Base-by-base conservation (phyloP, 1,284 basidiomycete genomes). In the Rhizoctonia solani region DNA sequence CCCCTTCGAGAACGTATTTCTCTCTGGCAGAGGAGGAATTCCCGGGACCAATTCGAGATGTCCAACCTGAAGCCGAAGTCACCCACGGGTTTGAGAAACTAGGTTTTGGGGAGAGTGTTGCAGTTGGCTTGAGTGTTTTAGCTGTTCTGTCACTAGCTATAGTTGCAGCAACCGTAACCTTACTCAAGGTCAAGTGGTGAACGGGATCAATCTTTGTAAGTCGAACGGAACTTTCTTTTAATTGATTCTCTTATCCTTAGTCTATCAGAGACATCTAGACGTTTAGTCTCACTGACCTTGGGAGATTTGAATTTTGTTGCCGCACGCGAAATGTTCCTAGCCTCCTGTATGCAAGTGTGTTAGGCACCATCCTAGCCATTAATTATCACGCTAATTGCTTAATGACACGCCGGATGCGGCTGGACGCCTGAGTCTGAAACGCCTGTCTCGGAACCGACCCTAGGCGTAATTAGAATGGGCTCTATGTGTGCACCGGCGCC, bases 1-100 rank as follows among this genome's bases (percentile, higher is more conserved):
- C 59, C 5, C 59, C 49, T 13, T 63, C 59, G 23, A 47, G 39
- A 14, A 63, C 59, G 9, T 63, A 63, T 21, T 63, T 50, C 27
- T 63, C 59, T 6, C 34, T 63, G 1, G 47, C 59, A 1, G 59
- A 32, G 2, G 54, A 56, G 16, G 54, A 46, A 23, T 56, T 56
- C 30, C 39, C 42, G 8, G 54, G 54, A 11, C 37, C 37, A 5
- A 3, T 19, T 23, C 16, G 53, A 1, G 37, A 52, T 14, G 5
- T 29, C 19, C 46, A 27, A 4, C 32, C 19, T 11, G 59, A 63
- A 44, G 47, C 13, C 46, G 46, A 47, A 11, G 34, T 41, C 13
- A 16, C 30, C 8, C 47, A 52, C 25, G 59, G 59, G 14, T 63
- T 63, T 29, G 59, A 63, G 25, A 49, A 49, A 29, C 37, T 63